Conservation (phyloP, 805 yeast species). For the Myxozyma melibiosi region DNA sequence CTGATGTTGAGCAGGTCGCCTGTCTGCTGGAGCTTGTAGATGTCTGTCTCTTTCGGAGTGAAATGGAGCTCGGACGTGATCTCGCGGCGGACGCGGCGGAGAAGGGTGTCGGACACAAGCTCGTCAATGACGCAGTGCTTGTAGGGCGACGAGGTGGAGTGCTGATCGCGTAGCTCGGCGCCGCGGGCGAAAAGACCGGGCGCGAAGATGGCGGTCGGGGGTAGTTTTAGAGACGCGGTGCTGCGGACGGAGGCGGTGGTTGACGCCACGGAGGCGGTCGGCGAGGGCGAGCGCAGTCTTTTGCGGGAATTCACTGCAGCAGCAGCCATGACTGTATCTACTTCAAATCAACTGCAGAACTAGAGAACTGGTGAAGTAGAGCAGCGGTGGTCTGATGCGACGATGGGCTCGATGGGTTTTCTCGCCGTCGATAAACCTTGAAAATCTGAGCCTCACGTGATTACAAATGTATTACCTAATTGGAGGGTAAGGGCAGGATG, state of each 20-base stretch:
- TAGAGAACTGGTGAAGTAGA: too few relatives aligned
- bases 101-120: conserved; percentile 72
- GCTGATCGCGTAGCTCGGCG: conserved; percentile 18
- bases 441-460: conserved; percentile 28
- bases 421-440: conserved; percentile 30
- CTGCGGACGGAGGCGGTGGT: conserved; percentile 12
- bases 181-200: conserved; percentile 24
- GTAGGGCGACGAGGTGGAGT: conserved; percentile 71
- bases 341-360: too few relatives aligned
- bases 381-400: too few relatives aligned
- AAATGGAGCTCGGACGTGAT: conserved; percentile 82
- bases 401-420: too few relatives aligned
- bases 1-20: conserved; percentile 89
- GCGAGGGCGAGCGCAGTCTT: conserved; percentile 24
- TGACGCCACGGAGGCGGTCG: conserved; percentile 23
- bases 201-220: conserved; percentile 16
- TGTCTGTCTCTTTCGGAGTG: conserved; percentile 95
- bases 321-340: background rate
- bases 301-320: conserved; percentile 13
- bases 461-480: background rate
- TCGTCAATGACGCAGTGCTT: conserved; percentile 83
- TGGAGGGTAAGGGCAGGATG: background rate
- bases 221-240: conserved; percentile 2
- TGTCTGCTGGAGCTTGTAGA: conserved; percentile 83
- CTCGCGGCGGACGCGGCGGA: conserved; percentile 81